A percentile compares a stretch with the other conserved stretches of the same genome.
Conservation (phyloP, 768 basidiomycete genomes). For the Pleurotus platypus region DNA sequence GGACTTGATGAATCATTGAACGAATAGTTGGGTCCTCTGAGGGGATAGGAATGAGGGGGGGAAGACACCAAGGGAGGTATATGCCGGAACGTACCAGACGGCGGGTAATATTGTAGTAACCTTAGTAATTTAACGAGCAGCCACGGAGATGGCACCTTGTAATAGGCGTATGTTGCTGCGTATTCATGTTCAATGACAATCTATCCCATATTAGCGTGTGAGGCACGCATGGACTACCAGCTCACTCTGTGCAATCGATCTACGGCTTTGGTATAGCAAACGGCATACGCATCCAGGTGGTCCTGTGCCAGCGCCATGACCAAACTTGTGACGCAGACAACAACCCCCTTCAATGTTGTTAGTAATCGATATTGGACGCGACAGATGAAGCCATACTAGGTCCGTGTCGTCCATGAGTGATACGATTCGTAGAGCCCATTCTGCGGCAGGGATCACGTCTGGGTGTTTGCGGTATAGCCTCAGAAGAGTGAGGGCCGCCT, state of each 20-base stretch:
- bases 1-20: constrained; percentile 72
- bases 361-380: constrained; percentile 7
- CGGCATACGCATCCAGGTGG: constrained; percentile 82
- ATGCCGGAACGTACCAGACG: constrained; percentile 61
- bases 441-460: constrained; percentile 86
- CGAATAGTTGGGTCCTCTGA: constrained; percentile 85
- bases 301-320: constrained; percentile 95
- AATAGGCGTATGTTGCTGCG: constrained; percentile 87
- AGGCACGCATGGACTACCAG: constrained; percentile 4
- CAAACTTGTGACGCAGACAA: constrained; percentile 88
- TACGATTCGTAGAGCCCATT: constrained; percentile 95
- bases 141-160: constrained; percentile 98
- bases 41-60: constrained; percentile 1
- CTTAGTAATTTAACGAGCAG: constrained; percentile 93
- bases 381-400: constrained; percentile 44
- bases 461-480: constrained; percentile 95
- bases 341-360: constrained; percentile 68
- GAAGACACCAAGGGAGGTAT: not conserved
- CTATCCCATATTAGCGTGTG: constrained; percentile 32
- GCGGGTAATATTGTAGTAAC: constrained; percentile 91
- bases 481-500: constrained; percentile 91
- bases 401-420: constrained; percentile 95
- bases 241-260: constrained; percentile 80
- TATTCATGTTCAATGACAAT: constrained; percentile 91
- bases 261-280: constrained; percentile 94